Evolutionary conservation across 2,329 filamentous ascomycete species (phyloP), one percentile per base, ranked within the genome.

Genomic region (Canariomyces notabilis): DNA sequence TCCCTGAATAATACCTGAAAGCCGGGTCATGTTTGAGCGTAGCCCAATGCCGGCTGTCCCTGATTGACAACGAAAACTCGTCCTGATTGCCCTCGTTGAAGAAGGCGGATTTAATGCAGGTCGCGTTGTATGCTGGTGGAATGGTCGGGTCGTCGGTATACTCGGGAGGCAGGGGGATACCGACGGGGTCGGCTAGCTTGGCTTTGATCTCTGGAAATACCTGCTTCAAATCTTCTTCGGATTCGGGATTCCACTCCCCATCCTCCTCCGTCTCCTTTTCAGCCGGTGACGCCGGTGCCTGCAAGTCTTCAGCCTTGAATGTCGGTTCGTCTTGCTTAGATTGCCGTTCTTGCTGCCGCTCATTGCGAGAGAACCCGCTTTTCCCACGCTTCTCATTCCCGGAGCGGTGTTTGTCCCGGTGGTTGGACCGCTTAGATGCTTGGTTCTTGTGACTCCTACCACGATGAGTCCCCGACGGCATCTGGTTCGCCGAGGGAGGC

Each of bases 111-210:
- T 68, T 67, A 37, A 74, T 65, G 44, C 64, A 67, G 16, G 63
- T 64, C 11, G 70, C 65, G 51, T 71, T 64, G 56, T 67, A 70
- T 5, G 69, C 64, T 15, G 67, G 67, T 20, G 73, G 69, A 32
- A 74, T 67, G 23, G 74, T 68, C 6, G 72, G 65, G 14, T 70
- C 66, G 16, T 73, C 70, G 32, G 63, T 68, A 48, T 71, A 75
- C 15, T 62, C 59, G 14, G 57, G 52, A 4, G 70, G 64, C 1
- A 76, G 59, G 16, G 72, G 72, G 48, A 67, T 72, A 11, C 68
- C 70, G 44, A 74, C 67, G n/a, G 70, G 67, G 31, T 75, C 72
- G n/a, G 69, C 67, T 6, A 64, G 61, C 45, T 67, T 66, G 9
- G 51, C 52, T 4, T 60, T 46, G 26, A 59, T 51, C 33, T 70